phyloP scores from a whole-genome alignment of 257 asterid species.

The Rauvolfia tetraphylla region DNA sequence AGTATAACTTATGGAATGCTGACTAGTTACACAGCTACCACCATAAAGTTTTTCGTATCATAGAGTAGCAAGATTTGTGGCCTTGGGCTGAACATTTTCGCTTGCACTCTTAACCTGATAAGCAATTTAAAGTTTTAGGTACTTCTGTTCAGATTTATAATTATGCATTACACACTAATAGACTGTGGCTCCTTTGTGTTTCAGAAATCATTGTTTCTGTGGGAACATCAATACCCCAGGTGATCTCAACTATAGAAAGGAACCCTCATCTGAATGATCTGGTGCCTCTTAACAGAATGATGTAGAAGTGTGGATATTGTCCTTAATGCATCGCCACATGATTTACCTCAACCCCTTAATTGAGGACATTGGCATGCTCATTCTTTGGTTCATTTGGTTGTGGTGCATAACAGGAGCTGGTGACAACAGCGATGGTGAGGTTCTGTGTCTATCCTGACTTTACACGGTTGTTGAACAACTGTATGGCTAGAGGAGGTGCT shows the following conservation, averaged over 20 bases:
- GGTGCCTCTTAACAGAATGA: slow-evolving; percentile 47
- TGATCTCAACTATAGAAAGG: slow-evolving; percentile 54
- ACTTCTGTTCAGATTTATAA: neutral
- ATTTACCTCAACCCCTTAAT: neutral
- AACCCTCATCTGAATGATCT: slow-evolving; percentile 31
- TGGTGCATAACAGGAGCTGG: neutral
- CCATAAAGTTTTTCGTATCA: too few species aligned
- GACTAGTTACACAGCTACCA: too few species aligned
- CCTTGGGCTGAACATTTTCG: neutral
- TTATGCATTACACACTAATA: neutral
- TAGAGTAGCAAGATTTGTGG: too few species aligned
- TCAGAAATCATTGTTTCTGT: slow-evolving; percentile 88
- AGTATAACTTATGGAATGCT: too few species aligned
- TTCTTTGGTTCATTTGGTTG: neutral
- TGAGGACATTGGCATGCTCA: neutral
- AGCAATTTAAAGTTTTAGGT: neutral
- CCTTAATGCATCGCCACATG: neutral
- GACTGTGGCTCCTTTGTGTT: slow-evolving; percentile 18
- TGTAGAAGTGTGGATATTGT: slow-evolving; percentile 15
- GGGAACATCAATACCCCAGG: slow-evolving; percentile 90
- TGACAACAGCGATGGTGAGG: neutral
- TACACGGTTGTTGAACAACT: slow-evolving; percentile 1
- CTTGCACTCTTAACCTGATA: neutral
- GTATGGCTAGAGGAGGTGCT: neutral
- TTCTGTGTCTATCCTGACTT: neutral